Evolutionary conservation across 345 rosid genomes (phyloP).

Genomic region (Zanthoxylum bungeanum): DNA sequence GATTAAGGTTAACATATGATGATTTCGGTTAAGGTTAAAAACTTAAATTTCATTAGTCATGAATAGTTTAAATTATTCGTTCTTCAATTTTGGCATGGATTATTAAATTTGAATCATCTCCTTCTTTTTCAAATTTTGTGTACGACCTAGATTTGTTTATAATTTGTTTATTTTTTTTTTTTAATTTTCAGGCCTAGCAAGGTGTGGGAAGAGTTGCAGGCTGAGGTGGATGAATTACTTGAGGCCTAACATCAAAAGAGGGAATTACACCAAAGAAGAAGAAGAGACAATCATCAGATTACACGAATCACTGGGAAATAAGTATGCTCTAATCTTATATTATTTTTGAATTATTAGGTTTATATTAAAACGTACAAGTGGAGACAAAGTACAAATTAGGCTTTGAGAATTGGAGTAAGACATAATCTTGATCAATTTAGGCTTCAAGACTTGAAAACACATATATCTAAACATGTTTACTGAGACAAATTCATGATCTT

Average conservation of each 20-base stretch:
- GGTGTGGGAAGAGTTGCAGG: slow-evolving; percentile 72
- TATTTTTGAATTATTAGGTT: no score
- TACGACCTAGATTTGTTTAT: background rate
- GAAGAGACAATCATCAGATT: slow-evolving; percentile 42
- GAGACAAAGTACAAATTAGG: no score
- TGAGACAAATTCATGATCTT: no score
- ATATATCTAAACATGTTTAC: background rate
- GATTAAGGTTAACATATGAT: no score
- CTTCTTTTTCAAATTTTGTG: background rate
- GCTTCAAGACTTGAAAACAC: background rate
- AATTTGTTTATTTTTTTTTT: background rate
- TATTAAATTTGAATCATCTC: background rate
- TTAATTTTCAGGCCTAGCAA: slow-evolving; percentile 36
- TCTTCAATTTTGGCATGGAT: background rate
- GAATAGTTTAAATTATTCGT: background rate
- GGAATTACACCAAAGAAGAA: slow-evolving; percentile 49
- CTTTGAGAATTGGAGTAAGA: no score
- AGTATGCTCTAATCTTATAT: slow-evolving; percentile 21
- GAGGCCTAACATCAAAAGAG: slow-evolving; percentile 55
- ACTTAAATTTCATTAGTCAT: background rate
- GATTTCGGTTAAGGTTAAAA: no score
- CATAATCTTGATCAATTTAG: no score
- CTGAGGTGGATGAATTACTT: slow-evolving; percentile 61
- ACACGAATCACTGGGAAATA: slow-evolving; percentile 44
- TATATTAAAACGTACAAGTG: no score